Conservation (phyloP, 192 early-diverging fungal genomes). For the Linnemannia exigua region DNA sequence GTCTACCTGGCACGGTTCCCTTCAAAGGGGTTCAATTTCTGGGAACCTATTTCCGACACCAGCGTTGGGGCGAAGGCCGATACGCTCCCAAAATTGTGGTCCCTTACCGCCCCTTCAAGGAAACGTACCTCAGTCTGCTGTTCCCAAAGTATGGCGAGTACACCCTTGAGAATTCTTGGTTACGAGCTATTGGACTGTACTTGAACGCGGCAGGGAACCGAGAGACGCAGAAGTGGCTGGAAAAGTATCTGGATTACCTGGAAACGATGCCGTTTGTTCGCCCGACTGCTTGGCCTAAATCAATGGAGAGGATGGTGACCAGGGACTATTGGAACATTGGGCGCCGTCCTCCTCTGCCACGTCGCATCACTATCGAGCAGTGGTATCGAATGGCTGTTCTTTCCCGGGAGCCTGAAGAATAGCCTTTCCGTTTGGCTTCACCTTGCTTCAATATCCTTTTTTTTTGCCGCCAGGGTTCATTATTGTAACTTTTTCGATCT, state of each 20-base stretch:
- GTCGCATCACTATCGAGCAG: constrained; percentile 19
- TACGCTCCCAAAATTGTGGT: constrained; percentile 47
- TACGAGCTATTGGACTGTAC: constrained; percentile 38
- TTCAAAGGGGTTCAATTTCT: constrained; percentile 47
- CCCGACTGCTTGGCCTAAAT: constrained; percentile 23
- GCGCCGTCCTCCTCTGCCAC: not conserved
- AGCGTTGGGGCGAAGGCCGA: constrained; percentile 10
- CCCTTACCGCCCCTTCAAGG: constrained; percentile 35
- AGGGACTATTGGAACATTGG: constrained; percentile 36
- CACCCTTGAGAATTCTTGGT: constrained; percentile 22
- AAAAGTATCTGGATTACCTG: constrained; percentile 42
- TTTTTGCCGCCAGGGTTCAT: no score
- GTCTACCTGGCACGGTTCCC: not conserved
- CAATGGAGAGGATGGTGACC: constrained; percentile 21
- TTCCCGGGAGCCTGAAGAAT: not conserved
- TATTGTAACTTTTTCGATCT: no score
- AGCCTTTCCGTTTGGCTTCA: not conserved
- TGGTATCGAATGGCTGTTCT: constrained; percentile 22
- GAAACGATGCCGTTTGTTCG: constrained; percentile 6
- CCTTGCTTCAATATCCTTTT: not conserved
- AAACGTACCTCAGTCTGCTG: constrained; percentile 38
- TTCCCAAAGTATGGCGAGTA: constrained; percentile 40
- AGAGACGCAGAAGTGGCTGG: constrained; percentile 36
- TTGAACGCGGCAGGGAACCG: constrained; percentile 42
- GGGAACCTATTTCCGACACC: constrained; percentile 42